phyloP scores from a whole-genome alignment of 2,329 filamentous ascomycete genomes.

The Elsinoe ampelina region DNA sequence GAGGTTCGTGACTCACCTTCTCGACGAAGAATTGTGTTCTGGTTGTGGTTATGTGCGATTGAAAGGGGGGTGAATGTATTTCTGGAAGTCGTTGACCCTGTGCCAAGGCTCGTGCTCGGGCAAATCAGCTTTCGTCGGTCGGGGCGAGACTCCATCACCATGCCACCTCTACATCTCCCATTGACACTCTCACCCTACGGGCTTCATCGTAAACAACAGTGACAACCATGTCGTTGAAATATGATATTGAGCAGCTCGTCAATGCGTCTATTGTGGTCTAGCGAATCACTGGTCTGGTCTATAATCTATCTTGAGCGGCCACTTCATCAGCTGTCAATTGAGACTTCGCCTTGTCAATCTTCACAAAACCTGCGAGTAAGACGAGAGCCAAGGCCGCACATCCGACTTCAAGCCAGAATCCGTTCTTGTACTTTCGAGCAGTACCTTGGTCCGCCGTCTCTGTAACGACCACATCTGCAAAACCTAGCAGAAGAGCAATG shows the following conservation, averaged over 20 bases:
- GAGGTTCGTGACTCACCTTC: not conserved
- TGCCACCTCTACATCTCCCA: no score
- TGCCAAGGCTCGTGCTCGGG: no score
- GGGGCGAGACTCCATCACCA: no score
- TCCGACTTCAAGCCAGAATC: conserved; percentile 15
- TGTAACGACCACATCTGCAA: conserved; percentile 20
- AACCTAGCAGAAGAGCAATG: conserved; percentile 28
- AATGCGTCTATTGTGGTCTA: not conserved
- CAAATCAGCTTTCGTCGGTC: no score
- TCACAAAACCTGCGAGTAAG: conserved; percentile 12
- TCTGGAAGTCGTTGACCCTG: no score
- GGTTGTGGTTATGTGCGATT: not conserved
- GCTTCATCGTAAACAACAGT: no score
- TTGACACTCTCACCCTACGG: no score
- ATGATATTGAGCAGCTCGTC: not conserved
- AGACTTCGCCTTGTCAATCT: conserved; percentile 43
- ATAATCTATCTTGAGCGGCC: conserved; percentile 18
- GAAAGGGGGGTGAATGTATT: not conserved
- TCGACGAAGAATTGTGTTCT: not conserved
- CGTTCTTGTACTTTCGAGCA: conserved; percentile 11
- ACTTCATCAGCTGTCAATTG: conserved; percentile 51
- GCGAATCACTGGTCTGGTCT: not conserved
- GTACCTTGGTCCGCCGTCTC: conserved; percentile 6
- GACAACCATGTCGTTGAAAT: no score
- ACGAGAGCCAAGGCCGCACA: conserved; percentile 15